A percentile compares a stretch with the other conserved stretches of the same genome.
phyloP scores from a whole-genome alignment of 1,284 basidiomycete species.

The Rhodotorula sp. region DNA sequence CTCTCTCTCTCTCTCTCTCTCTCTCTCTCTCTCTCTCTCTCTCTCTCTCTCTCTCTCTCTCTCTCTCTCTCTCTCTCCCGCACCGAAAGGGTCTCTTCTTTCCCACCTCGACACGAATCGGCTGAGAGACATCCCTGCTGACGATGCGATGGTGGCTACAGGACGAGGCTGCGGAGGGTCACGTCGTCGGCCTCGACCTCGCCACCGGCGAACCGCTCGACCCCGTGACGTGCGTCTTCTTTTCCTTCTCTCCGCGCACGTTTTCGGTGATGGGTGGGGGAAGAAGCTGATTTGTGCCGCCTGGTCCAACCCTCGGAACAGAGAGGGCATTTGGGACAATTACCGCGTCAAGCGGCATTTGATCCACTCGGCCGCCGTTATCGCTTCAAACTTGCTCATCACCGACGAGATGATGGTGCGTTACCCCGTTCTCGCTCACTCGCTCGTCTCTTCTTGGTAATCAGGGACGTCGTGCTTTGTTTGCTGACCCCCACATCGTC shows the following conservation, averaged over 20 bases:
- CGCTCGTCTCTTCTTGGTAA: not conserved
- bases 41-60: too few species aligned
- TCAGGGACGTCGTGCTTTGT: too few species aligned
- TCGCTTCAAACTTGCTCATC: conserved; percentile 84
- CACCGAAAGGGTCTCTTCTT: too few species aligned
- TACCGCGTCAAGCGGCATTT: conserved; percentile 98
- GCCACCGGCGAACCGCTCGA: conserved; percentile 95
- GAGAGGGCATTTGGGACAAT: conserved; percentile 96
- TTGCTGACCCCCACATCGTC: not conserved
- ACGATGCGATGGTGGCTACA: conserved; percentile 49
- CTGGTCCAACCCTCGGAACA: not conserved
- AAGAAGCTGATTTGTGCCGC: too few species aligned
- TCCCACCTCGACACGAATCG: too few species aligned
- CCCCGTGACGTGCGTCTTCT: conserved; percentile 63
- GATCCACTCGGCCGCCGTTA: conserved; percentile 96
- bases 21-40: too few species aligned
- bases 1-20: too few species aligned
- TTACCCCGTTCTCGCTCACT: not conserved
- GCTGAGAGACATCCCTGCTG: not conserved
- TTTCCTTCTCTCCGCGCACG: not conserved
- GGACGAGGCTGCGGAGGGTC: conserved; percentile 91
- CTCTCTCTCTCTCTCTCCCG: too few species aligned
- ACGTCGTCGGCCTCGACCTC: conserved; percentile 85
- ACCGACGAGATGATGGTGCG: conserved; percentile 45
- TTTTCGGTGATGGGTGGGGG: too few species aligned